A percentile compares a stretch with the other conserved stretches of the same genome.
Conservation (phyloP, 2,329 filamentous ascomycete genomes). For the Alternaria ethzedia region DNA sequence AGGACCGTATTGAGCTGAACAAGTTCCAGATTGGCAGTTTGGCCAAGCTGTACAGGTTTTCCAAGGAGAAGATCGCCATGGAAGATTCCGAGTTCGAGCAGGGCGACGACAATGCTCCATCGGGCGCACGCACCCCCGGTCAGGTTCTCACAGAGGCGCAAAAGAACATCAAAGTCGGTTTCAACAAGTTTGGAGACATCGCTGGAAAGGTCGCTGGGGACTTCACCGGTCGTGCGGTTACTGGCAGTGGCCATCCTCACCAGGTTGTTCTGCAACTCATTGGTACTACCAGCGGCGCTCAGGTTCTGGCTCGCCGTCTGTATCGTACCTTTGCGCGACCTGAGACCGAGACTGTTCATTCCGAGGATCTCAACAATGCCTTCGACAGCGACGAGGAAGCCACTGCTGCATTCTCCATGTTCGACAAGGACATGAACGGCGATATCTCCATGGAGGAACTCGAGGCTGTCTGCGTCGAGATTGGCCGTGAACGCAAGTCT, state of each 20-base stretch:
- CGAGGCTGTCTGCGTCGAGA: conserved; percentile 90
- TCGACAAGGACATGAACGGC: conserved; percentile 95
- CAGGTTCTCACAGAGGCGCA: conserved; percentile 71
- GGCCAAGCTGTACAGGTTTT: conserved; percentile 69
- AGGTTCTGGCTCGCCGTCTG: conserved; percentile 84
- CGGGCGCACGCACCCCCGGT: conserved; percentile 76
- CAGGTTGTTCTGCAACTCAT: conserved; percentile 84
- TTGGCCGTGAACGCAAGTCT: conserved; percentile 91
- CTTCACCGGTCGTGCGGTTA: conserved; percentile 77
- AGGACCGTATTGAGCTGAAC: conserved; percentile 88
- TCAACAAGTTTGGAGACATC: conserved; percentile 82
- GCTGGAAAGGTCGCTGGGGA: conserved; percentile 88
- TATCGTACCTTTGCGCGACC: conserved; percentile 84
- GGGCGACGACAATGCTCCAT: conserved; percentile 51
- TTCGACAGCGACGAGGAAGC: conserved; percentile 87
- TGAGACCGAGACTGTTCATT: conserved; percentile 75
- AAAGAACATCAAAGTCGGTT: conserved; percentile 74
- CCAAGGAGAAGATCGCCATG: conserved; percentile 68
- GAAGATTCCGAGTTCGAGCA: conserved; percentile 79
- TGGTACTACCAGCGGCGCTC: conserved; percentile 73
- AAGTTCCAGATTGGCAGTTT: conserved; percentile 82
- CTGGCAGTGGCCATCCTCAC: conserved; percentile 76
- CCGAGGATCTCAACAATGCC: conserved; percentile 78
- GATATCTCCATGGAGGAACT: conserved; percentile 96
- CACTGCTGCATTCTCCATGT: conserved; percentile 86